Percentiles rank a stretch among this genome's conserved stretches.
These are phyloP conservation scores for Kuraishia ogatae DNA, from an alignment of 805 yeast species.

Conservation along the genomic window DNA sequence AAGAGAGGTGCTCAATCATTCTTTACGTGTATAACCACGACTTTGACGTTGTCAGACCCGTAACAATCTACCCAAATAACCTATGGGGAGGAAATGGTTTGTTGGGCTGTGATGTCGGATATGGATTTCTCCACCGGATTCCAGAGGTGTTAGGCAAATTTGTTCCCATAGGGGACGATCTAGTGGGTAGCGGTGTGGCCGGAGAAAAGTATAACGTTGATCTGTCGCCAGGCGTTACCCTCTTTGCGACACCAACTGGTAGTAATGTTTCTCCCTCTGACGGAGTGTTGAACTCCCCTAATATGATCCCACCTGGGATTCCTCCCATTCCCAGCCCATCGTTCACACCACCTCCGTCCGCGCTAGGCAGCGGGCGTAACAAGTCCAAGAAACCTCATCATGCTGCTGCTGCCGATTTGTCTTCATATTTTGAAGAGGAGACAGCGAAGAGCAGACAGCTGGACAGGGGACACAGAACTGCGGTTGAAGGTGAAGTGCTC, in stretches of 20 bases:
- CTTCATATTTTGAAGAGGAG: conserved; percentile 32
- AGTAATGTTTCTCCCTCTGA: conserved; percentile 7
- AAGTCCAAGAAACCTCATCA: background rate
- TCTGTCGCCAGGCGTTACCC: conserved; percentile 10
- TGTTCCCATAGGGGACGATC: conserved; percentile 15
- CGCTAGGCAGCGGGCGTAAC: background rate
- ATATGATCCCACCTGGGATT: too few relatives aligned
- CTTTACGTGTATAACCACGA: conserved; percentile 83
- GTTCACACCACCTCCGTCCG: background rate
- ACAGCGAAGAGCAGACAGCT: conserved; percentile 28
- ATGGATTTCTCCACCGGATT: conserved; percentile 80
- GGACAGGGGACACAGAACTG: conserved; percentile 21
- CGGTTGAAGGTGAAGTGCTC: conserved; percentile 16
- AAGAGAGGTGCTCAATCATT: conserved; percentile 26
- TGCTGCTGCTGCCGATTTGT: conserved; percentile 16
- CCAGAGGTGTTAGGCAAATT: conserved; percentile 59
- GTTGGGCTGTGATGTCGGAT: conserved; percentile 92
- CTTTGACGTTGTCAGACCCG: conserved; percentile 78
- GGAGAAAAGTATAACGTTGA: conserved; percentile 4
- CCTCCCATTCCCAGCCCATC: background rate
- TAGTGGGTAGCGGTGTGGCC: conserved; percentile 4
- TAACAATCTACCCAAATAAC: conserved; percentile 66
- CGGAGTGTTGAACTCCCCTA: too few relatives aligned
- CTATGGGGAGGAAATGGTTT: conserved; percentile 79
- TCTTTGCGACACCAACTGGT: conserved; percentile 14